Evolutionary conservation across 2,329 filamentous ascomycete genomes (phyloP).

Genomic region (Gaeumannomyces tritici): DNA sequence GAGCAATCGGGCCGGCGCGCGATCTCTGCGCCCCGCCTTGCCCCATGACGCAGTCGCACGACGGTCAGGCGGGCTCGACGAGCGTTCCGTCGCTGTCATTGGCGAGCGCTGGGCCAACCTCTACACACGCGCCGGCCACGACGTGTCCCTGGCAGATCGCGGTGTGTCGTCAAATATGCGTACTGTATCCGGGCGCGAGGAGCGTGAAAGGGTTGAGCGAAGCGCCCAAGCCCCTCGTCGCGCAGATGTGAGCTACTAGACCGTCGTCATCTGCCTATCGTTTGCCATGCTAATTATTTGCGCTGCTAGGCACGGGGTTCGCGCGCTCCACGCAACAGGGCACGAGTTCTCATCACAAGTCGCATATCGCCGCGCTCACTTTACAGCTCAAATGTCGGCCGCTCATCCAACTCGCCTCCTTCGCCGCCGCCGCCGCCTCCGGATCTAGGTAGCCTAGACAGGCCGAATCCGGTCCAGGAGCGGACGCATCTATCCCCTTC

Average conservation of each 20-base stretch:
- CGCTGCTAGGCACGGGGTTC: neutral
- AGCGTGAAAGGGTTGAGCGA: neutral
- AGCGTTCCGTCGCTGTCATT: conserved; percentile 13
- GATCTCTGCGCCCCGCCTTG: neutral
- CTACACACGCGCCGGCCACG: conserved; percentile 13
- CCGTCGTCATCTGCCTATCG: neutral
- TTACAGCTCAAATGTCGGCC: neutral
- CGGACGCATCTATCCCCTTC: neutral
- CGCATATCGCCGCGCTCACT: neutral
- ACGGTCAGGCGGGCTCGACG: conserved; percentile 8
- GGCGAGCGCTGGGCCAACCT: conserved; percentile 16
- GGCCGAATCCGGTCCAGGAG: neutral
- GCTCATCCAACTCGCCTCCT: neutral
- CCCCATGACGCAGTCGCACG: neutral
- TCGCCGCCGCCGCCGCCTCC: neutral
- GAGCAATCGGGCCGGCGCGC: conserved; percentile 4
- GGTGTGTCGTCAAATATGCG: conserved; percentile 4
- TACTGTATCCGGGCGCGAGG: neutral
- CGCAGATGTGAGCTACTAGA: neutral
- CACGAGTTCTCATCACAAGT: neutral
- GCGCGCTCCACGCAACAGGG: neutral
- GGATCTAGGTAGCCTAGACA: neutral
- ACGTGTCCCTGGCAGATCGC: conserved; percentile 1
- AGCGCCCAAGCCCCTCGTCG: neutral
- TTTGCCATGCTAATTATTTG: neutral